Percentiles rank a stretch among this genome's conserved stretches.
These are phyloP conservation scores for Helicostylum pulchrum DNA, from an alignment of 192 early-diverging fungal species.

Conservation along the genomic window DNA sequence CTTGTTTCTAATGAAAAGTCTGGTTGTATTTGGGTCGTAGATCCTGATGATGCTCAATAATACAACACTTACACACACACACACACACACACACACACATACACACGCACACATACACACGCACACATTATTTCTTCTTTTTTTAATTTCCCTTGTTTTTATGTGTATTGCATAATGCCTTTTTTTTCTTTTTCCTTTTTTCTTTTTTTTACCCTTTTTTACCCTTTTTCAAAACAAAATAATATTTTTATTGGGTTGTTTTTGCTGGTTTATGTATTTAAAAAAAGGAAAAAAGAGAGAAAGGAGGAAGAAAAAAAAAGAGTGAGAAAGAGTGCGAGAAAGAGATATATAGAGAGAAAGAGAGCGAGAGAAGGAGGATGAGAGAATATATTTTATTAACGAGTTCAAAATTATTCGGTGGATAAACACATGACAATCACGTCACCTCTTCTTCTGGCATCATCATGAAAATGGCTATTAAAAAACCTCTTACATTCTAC, in stretches of 20 bases:
- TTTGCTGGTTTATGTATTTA: no score
- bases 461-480: slow-evolving; percentile 87
- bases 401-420: not conserved
- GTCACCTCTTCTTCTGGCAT: slow-evolving; percentile 74
- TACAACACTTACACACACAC: not conserved
- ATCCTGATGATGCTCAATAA: slow-evolving; percentile 35
- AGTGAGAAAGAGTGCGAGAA: not conserved
- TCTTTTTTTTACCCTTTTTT: no score
- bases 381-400: not conserved
- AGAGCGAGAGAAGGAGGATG: no score
- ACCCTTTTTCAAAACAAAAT: no score
- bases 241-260: no score
- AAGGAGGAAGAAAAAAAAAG: slow-evolving; percentile 5
- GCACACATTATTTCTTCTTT: no score
- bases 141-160: no score
- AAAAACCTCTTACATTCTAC: slow-evolving; percentile 80
- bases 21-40: slow-evolving; percentile 42
- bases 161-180: no score
- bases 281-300: not conserved
- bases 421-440: slow-evolving; percentile 69
- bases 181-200: no score
- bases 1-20: slow-evolving; percentile 12
- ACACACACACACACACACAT: not conserved
- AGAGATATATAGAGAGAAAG: no score
- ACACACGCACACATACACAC: not conserved